Evolutionary conservation across 2,329 filamentous ascomycete genomes (phyloP).

Genomic region (Fusarium transvaalense): DNA sequence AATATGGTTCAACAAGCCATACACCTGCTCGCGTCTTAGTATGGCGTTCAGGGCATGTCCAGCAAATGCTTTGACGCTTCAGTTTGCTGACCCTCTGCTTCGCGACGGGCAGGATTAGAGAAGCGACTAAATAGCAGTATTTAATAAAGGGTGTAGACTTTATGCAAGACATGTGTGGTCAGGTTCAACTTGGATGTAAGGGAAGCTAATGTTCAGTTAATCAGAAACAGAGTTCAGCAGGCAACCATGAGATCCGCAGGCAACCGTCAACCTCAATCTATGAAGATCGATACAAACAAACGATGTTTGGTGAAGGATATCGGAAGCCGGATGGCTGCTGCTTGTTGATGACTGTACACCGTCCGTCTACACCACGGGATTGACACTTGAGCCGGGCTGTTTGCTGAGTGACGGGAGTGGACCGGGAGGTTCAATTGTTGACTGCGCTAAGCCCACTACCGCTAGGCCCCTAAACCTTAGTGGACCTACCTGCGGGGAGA

Average conservation of each 20-base stretch:
- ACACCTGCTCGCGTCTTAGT: constrained; percentile 41
- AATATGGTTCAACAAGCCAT: constrained; percentile 38
- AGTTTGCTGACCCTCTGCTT: constrained; percentile 10
- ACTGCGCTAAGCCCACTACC: constrained; percentile 33
- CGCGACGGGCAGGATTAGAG: constrained; percentile 13
- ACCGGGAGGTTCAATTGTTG: constrained; percentile 6
- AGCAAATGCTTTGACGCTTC: constrained; percentile 20
- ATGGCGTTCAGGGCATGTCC: constrained; percentile 44
- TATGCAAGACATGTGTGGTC: constrained; percentile 10
- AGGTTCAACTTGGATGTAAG: not conserved
- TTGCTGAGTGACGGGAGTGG: constrained; percentile 18
- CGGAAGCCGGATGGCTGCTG: constrained; percentile 41
- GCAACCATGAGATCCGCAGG: constrained; percentile 1
- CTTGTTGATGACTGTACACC: constrained; percentile 13
- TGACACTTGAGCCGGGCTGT: constrained; percentile 2
- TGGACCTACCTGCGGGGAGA: constrained; percentile 42
- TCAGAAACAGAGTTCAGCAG: not conserved
- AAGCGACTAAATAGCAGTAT: constrained; percentile 19
- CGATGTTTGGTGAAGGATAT: constrained; percentile 2
- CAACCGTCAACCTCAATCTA: constrained; percentile 9
- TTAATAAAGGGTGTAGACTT: constrained; percentile 29
- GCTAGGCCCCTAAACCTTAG: constrained; percentile 33
- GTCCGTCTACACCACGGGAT: too few relatives aligned
- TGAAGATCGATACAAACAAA: not conserved
- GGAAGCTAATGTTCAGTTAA: not conserved